phyloP scores from a whole-genome alignment of 2,329 filamentous ascomycete species.

The Cordyceps javanica region DNA sequence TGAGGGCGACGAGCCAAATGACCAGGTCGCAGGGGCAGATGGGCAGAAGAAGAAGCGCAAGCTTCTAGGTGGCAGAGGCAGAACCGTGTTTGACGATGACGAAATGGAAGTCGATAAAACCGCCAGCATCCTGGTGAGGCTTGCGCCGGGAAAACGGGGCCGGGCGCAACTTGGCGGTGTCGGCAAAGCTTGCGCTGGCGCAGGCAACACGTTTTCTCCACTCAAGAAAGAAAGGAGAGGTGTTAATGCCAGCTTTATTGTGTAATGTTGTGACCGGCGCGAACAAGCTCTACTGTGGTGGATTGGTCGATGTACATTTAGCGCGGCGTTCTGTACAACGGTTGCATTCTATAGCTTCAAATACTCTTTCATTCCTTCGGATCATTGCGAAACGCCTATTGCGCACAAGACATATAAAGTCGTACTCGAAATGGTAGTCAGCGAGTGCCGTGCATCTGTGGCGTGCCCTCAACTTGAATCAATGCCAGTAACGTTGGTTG shows the following conservation, averaged over 20 bases:
- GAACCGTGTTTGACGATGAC: slow-evolving; percentile 66
- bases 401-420: no score
- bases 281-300: not conserved
- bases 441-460: no score
- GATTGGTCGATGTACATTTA: not conserved
- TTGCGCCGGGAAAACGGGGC: not conserved
- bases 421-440: no score
- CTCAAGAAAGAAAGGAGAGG: slow-evolving; percentile 64
- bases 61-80: slow-evolving; percentile 54
- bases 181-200: slow-evolving; percentile 40
- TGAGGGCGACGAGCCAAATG: slow-evolving; percentile 12
- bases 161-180: slow-evolving; percentile 32
- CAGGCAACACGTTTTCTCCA: slow-evolving; percentile 57
- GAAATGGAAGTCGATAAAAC: slow-evolving; percentile 21
- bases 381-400: not conserved
- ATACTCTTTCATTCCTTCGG: not conserved
- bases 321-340: not conserved
- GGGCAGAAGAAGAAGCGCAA: slow-evolving; percentile 67
- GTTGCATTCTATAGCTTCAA: not conserved
- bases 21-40: slow-evolving; percentile 19
- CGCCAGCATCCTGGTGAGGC: not conserved
- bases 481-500: no score
- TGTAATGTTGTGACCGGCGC: slow-evolving; percentile 21
- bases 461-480: no score
- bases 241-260: slow-evolving; percentile 55